A percentile compares a stretch with the other conserved stretches of the same genome.
These are phyloP conservation scores for Phyllosticta capitalensis DNA, from an alignment of 2,329 filamentous ascomycete genomes.

Conservation along the genomic window DNA sequence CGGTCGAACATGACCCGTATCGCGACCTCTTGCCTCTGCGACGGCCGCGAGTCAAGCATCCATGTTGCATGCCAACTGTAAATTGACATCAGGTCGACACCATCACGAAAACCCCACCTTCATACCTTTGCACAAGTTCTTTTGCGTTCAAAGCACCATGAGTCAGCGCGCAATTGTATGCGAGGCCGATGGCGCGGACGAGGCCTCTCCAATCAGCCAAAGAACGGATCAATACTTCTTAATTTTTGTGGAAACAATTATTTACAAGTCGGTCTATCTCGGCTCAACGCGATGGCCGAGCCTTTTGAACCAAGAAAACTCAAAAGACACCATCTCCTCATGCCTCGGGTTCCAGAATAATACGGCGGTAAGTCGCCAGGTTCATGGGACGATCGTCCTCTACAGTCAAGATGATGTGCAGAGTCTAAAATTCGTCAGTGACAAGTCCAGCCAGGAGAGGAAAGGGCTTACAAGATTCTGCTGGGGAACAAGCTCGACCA, in stretches of 20 bases:
- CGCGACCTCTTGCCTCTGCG: neutral
- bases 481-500: slow-evolving; percentile 5
- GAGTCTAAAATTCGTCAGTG: slow-evolving; percentile 8
- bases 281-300: neutral
- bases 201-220: neutral
- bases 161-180: neutral
- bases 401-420: slow-evolving; percentile 12
- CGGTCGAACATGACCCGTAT: neutral
- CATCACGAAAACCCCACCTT: too few species aligned
- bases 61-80: neutral
- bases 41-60: neutral
- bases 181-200: neutral
- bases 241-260: neutral
- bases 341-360: slow-evolving; percentile 7
- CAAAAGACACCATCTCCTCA: neutral
- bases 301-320: neutral
- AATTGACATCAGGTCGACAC: too few species aligned
- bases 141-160: too few species aligned
- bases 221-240: neutral
- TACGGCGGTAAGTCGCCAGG: slow-evolving; percentile 11
- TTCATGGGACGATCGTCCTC: slow-evolving; percentile 10
- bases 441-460: neutral
- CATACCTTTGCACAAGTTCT: neutral
- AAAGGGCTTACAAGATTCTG: slow-evolving; percentile 9
- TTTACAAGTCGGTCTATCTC: neutral